Conservation (phyloP, 441 rosid genomes). For the Gossypium schwendimanii region DNA sequence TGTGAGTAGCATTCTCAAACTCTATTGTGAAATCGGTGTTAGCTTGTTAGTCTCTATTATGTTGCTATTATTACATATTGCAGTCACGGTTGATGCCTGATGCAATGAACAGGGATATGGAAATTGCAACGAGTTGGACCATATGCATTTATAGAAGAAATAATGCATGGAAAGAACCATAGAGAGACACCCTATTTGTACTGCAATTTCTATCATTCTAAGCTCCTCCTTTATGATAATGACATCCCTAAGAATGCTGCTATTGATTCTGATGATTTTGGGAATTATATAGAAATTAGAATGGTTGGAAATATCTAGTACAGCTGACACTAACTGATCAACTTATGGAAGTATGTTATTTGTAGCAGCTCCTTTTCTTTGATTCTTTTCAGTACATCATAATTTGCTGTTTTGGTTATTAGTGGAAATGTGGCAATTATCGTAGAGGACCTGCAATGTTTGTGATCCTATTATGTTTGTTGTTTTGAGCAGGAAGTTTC, state of each 20-base stretch:
- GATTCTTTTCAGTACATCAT: background rate
- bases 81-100: background rate
- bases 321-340: background rate
- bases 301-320: background rate
- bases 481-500: conserved; percentile 43
- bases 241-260: background rate
- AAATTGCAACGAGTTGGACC: background rate
- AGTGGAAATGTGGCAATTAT: background rate
- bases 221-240: background rate
- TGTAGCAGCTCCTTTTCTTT: background rate
- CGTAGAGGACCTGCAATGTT: background rate
- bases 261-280: background rate
- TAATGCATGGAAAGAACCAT: background rate
- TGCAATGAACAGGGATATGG: background rate
- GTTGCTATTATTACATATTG: background rate
- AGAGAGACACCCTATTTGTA: background rate
- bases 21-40: conserved; percentile 6
- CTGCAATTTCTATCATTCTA: background rate
- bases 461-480: conserved; percentile 7
- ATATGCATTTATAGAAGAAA: background rate
- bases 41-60: background rate
- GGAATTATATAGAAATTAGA: background rate
- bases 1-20: conserved; percentile 37
- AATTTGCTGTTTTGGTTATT: background rate
- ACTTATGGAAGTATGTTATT: background rate